These are phyloP conservation scores for Coemansia sp. DNA, from an alignment of 192 early-diverging fungal species.

Conservation along the genomic window DNA sequence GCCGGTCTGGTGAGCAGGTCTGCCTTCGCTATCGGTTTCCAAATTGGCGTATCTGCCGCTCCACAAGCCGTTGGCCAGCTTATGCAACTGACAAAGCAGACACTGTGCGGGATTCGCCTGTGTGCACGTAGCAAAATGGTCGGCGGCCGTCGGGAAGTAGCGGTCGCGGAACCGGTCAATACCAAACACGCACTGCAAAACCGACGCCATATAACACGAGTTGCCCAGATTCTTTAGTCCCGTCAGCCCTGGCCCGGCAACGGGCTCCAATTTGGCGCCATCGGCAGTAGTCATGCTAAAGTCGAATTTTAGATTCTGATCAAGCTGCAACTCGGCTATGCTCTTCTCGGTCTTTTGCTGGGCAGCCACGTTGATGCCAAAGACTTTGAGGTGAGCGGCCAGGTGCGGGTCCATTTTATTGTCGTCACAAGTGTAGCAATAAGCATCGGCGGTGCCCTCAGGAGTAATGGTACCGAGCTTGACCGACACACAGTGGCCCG, in stretches of 20 bases:
- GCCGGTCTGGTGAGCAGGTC: slow-evolving; percentile 70
- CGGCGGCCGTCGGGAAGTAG: slow-evolving; percentile 49
- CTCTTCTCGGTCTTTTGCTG: slow-evolving; percentile 93
- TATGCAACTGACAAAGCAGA: slow-evolving; percentile 88
- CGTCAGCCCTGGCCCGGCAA: slow-evolving; percentile 90
- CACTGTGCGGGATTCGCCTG: slow-evolving; percentile 66
- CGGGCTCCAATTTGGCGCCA: slow-evolving; percentile 77
- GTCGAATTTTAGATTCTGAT: slow-evolving; percentile 95
- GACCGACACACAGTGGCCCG: slow-evolving; percentile 79
- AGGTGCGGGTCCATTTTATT: slow-evolving; percentile 78
- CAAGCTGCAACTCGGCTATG: slow-evolving; percentile 91
- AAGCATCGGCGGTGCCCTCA: slow-evolving; percentile 87
- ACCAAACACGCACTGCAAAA: slow-evolving; percentile 86
- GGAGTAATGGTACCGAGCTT: slow-evolving; percentile 98
- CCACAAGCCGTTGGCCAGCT: slow-evolving; percentile 88
- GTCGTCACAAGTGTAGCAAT: slow-evolving; percentile 72
- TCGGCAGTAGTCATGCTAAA: slow-evolving; percentile 98
- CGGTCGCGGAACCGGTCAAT: slow-evolving; percentile 76
- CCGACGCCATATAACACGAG: slow-evolving; percentile 97
- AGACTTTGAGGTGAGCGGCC: slow-evolving; percentile 73
- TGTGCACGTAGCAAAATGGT: slow-evolving; percentile 45
- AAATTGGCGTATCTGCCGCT: slow-evolving; percentile 82
- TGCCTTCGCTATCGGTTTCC: slow-evolving; percentile 34
- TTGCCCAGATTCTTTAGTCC: slow-evolving; percentile 96
- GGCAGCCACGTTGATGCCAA: slow-evolving; percentile 83